Evolutionary conservation across 2,329 filamentous ascomycete species (phyloP).

Genomic region (Diaporthe citri): DNA sequence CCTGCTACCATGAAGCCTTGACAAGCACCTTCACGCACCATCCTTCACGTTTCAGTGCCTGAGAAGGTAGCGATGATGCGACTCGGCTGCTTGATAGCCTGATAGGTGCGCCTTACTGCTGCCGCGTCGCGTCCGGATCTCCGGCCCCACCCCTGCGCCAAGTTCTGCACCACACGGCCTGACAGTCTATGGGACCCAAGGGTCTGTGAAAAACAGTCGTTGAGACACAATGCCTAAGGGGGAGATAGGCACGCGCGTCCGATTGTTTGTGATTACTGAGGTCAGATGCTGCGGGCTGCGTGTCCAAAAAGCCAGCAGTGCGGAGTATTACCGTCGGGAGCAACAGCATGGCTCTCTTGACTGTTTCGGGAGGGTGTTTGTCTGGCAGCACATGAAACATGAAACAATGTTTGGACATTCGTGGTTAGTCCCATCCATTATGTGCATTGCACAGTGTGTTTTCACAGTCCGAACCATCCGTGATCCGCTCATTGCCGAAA

Average conservation of each 20-base stretch:
- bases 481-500: neutral
- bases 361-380: conserved; percentile 4
- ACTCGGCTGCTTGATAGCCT: neutral
- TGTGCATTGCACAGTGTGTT: neutral
- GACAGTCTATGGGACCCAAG: neutral
- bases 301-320: neutral
- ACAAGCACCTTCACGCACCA: neutral
- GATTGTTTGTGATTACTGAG: neutral
- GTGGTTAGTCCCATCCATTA: neutral
- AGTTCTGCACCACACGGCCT: neutral
- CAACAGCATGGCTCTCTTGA: neutral
- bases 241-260: neutral
- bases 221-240: neutral
- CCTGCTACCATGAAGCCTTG: neutral
- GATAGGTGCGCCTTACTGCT: neutral
- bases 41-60: neutral
- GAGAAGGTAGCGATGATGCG: conserved; percentile 10
- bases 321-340: neutral
- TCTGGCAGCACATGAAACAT: conserved; percentile 17
- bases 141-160: neutral
- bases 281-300: neutral
- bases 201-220: neutral
- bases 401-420: conserved; percentile 18
- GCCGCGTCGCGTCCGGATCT: neutral
- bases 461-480: conserved; percentile 9